phyloP scores from a whole-genome alignment of 306 rosid species.

The Vigna reflexopilosa region DNA sequence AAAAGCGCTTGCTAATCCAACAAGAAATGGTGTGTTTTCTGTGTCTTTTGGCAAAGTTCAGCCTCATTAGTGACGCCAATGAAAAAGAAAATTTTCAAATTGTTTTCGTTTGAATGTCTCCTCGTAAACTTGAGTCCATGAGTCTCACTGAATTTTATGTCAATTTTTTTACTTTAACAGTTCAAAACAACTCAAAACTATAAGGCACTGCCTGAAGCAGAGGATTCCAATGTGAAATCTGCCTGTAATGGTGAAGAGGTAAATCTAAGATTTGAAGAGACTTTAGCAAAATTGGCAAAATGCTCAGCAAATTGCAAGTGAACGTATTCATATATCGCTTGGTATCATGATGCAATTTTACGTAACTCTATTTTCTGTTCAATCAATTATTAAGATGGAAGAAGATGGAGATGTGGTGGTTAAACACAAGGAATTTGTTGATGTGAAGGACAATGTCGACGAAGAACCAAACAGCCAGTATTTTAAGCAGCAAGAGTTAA shows the following conservation, averaged over 20 bases:
- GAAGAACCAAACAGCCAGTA: constrained; percentile 33
- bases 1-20: constrained; percentile 64
- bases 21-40: constrained; percentile 59
- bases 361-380: constrained; percentile 4
- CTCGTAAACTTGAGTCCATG: not conserved
- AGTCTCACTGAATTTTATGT: constrained; percentile 27
- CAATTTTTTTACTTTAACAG: constrained; percentile 47
- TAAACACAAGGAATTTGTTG: constrained; percentile 42
- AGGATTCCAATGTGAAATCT: constrained; percentile 45
- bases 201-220: constrained; percentile 37
- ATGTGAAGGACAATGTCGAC: constrained; percentile 29
- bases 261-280: constrained; percentile 44
- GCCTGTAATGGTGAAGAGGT: constrained; percentile 64
- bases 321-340: constrained; percentile 16
- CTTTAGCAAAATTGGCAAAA: not conserved
- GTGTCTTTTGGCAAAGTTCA: constrained; percentile 21
- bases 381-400: constrained; percentile 60
- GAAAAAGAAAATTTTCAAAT: not conserved
- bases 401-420: constrained; percentile 44
- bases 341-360: constrained; percentile 1
- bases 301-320: constrained; percentile 15
- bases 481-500: constrained; percentile 54
- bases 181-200: constrained; percentile 56
- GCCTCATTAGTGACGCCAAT: not conserved
- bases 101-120: constrained; percentile 18